Base-by-base conservation (phyloP, 768 basidiomycete species). In the Agaricus sinodeliciosus region DNA sequence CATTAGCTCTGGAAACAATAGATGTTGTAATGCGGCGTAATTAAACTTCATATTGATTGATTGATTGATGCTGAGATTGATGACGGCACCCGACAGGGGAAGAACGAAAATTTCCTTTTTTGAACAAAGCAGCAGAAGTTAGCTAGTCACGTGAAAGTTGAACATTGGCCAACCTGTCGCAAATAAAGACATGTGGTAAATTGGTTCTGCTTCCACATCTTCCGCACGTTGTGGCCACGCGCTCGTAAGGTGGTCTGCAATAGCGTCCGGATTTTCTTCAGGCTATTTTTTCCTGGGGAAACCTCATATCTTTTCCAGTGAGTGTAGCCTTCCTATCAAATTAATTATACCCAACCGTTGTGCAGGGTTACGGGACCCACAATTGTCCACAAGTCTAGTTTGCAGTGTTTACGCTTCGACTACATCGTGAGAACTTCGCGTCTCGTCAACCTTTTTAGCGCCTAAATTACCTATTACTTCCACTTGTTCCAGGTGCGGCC, bases 401-500 rank as follows among this genome's bases (percentile, higher is more conserved):
- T 46, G 55, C 58, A 48, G 43, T 55, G 26, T 45, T 49, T 54
- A 25, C 49, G 49, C 51, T 49, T 55, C 50, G 16, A 39, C 41
- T 53, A 47, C 35, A 37, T 53, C 37, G 55, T 56, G 51, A 49
- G 51, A 52, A 57, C 37, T 40, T 44, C 43, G 28, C 49, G 34
- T 37, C 26, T 46, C 48, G 55, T 57, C 51, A 55, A n/a, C 49
- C 52, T 39, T 51, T 44, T 49, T 39, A 49, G 54, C 47, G 49
- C 40, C 40, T 34, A 40, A 35, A 13, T 34, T 52, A 40, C 51
- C 39, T 34, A 48, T 46, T 49, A 48, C 49, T 43, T 58, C 43
- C 49, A 50, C 48, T 48, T 46, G 54, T 61, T 61, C 63, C 68
- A 81, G 81, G 82, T 73, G 74, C 81, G 82, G 82, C 82, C 80